Percentiles rank a stretch among this genome's conserved stretches.
Evolutionary conservation across 805 yeast species (phyloP).

Genomic region (Starmerella scarabaei): DNA sequence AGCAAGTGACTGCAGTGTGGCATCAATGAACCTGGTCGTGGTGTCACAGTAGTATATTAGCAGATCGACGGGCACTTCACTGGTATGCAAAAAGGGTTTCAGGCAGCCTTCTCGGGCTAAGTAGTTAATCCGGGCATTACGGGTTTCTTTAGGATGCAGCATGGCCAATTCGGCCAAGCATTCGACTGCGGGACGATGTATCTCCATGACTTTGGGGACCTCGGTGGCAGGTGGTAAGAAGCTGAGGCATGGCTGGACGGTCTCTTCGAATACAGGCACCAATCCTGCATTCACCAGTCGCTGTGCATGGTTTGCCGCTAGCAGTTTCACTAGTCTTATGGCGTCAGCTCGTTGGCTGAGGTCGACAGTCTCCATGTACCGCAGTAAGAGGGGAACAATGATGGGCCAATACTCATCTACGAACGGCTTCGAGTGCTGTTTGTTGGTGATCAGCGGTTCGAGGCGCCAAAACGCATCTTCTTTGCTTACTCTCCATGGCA

Average conservation of each 20-base stretch:
- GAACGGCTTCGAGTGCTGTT: neutral
- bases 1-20: slow-evolving; percentile 13
- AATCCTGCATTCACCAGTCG: slow-evolving; percentile 22
- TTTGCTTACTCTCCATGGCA: neutral
- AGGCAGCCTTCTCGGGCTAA: slow-evolving; percentile 24
- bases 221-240: slow-evolving; percentile 26
- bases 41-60: slow-evolving; percentile 13
- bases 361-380: slow-evolving; percentile 24
- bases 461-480: slow-evolving; percentile 16
- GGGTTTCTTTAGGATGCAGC: neutral
- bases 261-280: slow-evolving; percentile 22
- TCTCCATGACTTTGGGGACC: slow-evolving; percentile 12
- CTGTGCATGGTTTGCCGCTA: slow-evolving; percentile 9
- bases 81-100: slow-evolving; percentile 20
- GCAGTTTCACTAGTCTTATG: slow-evolving; percentile 9
- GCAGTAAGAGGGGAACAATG: slow-evolving; percentile 24
- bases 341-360: slow-evolving; percentile 21
- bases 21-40: slow-evolving; percentile 9
- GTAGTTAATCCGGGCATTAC: slow-evolving; percentile 10
- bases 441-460: slow-evolving; percentile 4
- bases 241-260: slow-evolving; percentile 21
- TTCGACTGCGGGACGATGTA: slow-evolving; percentile 29
- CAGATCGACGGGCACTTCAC: slow-evolving; percentile 18
- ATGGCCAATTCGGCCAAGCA: slow-evolving; percentile 34
- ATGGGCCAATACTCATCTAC: slow-evolving; percentile 23